These are phyloP conservation scores for Pythium folliculosum DNA, from an alignment of 352 stramenopile species.

Conservation along the genomic window DNA sequence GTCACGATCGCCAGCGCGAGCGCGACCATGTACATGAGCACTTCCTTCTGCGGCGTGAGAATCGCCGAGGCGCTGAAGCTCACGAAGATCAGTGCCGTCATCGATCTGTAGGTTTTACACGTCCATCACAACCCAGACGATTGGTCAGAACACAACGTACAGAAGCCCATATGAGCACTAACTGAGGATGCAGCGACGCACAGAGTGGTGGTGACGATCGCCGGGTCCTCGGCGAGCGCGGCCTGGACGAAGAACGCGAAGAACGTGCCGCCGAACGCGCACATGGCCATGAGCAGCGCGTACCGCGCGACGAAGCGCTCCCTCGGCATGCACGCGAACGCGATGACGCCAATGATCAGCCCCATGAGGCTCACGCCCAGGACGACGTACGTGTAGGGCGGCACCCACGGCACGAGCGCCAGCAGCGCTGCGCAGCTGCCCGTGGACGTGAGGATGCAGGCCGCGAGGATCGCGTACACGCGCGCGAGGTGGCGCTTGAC, in stretches of 20 bases:
- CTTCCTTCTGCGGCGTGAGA: background rate
- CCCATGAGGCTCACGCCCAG: conserved; percentile 34
- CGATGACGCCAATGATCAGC: conserved; percentile 9
- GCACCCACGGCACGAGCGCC: conserved; percentile 24
- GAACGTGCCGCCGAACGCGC: background rate
- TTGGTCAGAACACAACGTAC: background rate
- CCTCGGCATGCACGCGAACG: background rate
- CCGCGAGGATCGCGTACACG: conserved; percentile 60
- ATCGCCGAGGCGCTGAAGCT: background rate
- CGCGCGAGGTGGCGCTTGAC: conserved; percentile 54
- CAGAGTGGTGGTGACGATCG: background rate
- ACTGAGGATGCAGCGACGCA: background rate
- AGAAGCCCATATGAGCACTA: background rate
- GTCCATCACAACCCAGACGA: background rate
- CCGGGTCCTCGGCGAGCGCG: background rate
- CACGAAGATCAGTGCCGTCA: background rate
- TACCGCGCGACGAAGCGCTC: background rate
- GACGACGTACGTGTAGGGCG: background rate
- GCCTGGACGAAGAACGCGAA: background rate
- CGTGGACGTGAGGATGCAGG: conserved; percentile 49
- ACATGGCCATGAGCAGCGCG: conserved; percentile 1
- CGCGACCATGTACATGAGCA: conserved; percentile 3
- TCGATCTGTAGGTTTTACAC: background rate
- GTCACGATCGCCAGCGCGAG: background rate
- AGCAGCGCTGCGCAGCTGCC: conserved; percentile 37